phyloP scores from a whole-genome alignment of 2,329 filamentous ascomycete species.

The Fusarium foetens region DNA sequence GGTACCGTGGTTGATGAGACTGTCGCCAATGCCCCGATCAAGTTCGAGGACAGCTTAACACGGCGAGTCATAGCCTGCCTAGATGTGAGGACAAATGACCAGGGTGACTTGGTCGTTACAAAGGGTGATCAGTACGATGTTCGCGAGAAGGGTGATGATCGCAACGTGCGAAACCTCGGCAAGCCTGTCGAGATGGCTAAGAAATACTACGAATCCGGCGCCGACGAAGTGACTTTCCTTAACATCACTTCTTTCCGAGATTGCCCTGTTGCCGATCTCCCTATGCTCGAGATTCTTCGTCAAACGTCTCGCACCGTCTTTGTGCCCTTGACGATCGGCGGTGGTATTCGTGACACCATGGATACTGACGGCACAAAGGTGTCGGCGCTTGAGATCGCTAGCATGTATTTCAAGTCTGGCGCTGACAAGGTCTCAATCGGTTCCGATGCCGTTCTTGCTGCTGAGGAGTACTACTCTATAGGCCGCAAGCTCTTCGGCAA shows the following conservation, averaged over 20 bases:
- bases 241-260: slow-evolving; percentile 99
- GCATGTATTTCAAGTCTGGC: slow-evolving; percentile 96
- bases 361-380: slow-evolving; percentile 88
- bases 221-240: slow-evolving; percentile 96
- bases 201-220: slow-evolving; percentile 94
- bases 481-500: slow-evolving; percentile 77
- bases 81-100: slow-evolving; percentile 93
- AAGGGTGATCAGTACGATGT: slow-evolving; percentile 99
- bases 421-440: slow-evolving; percentile 98
- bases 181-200: slow-evolving; percentile 96
- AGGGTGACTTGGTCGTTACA: slow-evolving; percentile 94
- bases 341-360: slow-evolving; percentile 91
- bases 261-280: slow-evolving; percentile 88
- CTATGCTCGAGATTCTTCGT: slow-evolving; percentile 94
- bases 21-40: slow-evolving; percentile 19
- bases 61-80: slow-evolving; percentile 94
- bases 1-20: slow-evolving; percentile 32
- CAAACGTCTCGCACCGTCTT: slow-evolving; percentile 91
- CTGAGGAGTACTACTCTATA: slow-evolving; percentile 85
- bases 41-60: slow-evolving; percentile 76
- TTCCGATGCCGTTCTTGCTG: slow-evolving; percentile 91
- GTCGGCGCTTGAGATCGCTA: slow-evolving; percentile 92
- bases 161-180: slow-evolving; percentile 86
- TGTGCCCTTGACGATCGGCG: slow-evolving; percentile 93
- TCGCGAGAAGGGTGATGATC: slow-evolving; percentile 78